Percentiles rank a stretch among this genome's conserved stretches.
These are phyloP conservation scores for Penicillium angulare DNA, from an alignment of 495 filamentous ascomycete species.

Conservation along the genomic window DNA sequence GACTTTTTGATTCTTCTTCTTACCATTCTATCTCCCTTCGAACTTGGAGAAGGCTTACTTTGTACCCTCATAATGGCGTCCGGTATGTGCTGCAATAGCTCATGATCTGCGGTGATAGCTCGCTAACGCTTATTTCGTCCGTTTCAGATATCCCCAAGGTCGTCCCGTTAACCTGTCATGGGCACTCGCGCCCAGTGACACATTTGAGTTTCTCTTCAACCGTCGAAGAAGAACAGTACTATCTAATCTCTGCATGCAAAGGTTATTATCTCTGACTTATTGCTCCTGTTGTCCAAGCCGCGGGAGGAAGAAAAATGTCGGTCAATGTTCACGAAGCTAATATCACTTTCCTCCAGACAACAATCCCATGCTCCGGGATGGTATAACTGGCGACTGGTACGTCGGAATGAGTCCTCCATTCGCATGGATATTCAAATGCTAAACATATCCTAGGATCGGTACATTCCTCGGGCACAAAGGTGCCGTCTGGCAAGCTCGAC, in stretches of 20 bases:
- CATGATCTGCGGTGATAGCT: not conserved
- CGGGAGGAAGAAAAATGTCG: not conserved
- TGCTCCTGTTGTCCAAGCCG: too few relatives aligned
- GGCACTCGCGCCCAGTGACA: slow-evolving; percentile 92
- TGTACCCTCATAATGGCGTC: slow-evolving; percentile 13
- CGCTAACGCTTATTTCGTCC: not conserved
- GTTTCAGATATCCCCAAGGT: slow-evolving; percentile 60
- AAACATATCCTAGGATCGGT: slow-evolving; percentile 69
- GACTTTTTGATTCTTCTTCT: not conserved
- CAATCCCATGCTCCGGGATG: slow-evolving; percentile 97
- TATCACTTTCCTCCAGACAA: slow-evolving; percentile 65
- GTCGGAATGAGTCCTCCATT: slow-evolving; percentile 16
- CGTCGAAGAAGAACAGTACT: slow-evolving; percentile 83
- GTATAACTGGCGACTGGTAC: slow-evolving; percentile 91
- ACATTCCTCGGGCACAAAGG: slow-evolving; percentile 98
- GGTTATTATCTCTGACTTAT: slow-evolving; percentile 50
- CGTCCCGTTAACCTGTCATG: slow-evolving; percentile 94
- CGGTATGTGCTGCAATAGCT: slow-evolving; percentile 5
- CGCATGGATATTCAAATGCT: too few relatives aligned
- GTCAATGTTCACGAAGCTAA: slow-evolving; percentile 2
- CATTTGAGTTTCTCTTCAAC: slow-evolving; percentile 92
- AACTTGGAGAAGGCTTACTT: not conserved
- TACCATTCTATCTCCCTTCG: not conserved
- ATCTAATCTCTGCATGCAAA: slow-evolving; percentile 97
- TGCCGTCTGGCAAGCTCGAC: slow-evolving; percentile 90